Evolutionary conservation across 2,329 filamentous ascomycete genomes (phyloP), one percentile per base, ranked within the genome.

Genomic region (Corinectria fuckeliana): DNA sequence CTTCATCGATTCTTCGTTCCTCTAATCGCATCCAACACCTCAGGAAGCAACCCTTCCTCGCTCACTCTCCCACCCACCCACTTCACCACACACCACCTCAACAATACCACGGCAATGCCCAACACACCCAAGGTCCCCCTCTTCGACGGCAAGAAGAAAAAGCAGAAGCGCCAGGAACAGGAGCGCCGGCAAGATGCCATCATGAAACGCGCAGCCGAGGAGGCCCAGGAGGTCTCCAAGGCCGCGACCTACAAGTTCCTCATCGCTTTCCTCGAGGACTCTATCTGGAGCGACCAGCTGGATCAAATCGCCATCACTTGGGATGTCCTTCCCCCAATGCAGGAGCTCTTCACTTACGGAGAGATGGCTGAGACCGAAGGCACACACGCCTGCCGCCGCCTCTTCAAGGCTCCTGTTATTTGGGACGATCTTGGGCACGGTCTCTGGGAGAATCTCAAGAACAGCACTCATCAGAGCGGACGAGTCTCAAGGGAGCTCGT

Each of bases 361-460:
- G 51, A 60, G 20, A 67, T 77, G 39, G 66, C 72, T 54, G 72
- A 75, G 56, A 69, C 69, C 36, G 71, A 76, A 38, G 75, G 75
- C 56, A 77, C 75, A 3, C 69, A 70, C 34, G 73, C 72, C 36
- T 77, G 75, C 60, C 69, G 75, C 30, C 70, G 71, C 13, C 66
- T 77, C 4, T 77, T 77, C 71, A 77, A 75, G 61, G 75, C 75
- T 23, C 71, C 72, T 10, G 75, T 77, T 36, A 72, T 77, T 32
- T 77, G 75, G 75, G 75, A 77, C 54, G 71, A 76, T 36, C 68
- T 77, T 26, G 75, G 75, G 32, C 73, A 70, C 50, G 68, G 71
- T 30, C 69, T 77, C 32, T 77, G 75, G 75, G 64, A 71, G 63
- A 69, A 58, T 5, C 68, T 70, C 23, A 69, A 60, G 60, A 61